Evolutionary conservation across 495 filamentous ascomycete species (phyloP).

Genomic region (Aspergillus nanangensis): DNA sequence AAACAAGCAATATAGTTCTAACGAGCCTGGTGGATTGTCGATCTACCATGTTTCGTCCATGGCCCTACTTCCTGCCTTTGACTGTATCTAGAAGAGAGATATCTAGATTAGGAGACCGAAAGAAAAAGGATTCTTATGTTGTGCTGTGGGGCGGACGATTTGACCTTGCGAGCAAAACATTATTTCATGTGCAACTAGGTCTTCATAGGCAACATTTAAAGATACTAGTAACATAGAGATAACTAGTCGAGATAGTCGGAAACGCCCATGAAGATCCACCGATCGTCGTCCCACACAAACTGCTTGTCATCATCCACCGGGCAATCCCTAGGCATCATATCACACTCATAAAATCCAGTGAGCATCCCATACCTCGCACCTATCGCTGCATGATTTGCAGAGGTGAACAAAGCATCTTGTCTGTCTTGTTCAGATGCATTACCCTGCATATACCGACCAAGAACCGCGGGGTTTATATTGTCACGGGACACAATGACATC

Average conservation of each 20-base stretch:
- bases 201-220: too few relatives aligned
- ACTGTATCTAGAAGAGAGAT: too few relatives aligned
- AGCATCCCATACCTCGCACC: conserved; percentile 3
- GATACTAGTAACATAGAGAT: background rate
- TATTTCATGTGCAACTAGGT: too few relatives aligned
- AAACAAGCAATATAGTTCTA: too few relatives aligned
- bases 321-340: background rate
- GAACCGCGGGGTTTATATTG: conserved; percentile 3
- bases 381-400: background rate
- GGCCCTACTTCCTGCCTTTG: too few relatives aligned
- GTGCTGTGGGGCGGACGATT: too few relatives aligned
- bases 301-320: conserved; percentile 4
- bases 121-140: too few relatives aligned
- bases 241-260: background rate
- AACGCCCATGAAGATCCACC: conserved; percentile 2
- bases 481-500: background rate
- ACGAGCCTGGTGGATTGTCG: too few relatives aligned
- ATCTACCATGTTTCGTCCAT: too few relatives aligned
- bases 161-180: too few relatives aligned
- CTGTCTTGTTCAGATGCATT: background rate
- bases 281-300: conserved; percentile 2
- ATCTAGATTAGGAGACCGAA: too few relatives aligned
- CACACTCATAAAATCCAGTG: conserved; percentile 1
- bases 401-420: background rate
- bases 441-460: conserved; percentile 2